Conservation (phyloP, 2,329 filamentous ascomycete species). For the Monilinia laxa region DNA sequence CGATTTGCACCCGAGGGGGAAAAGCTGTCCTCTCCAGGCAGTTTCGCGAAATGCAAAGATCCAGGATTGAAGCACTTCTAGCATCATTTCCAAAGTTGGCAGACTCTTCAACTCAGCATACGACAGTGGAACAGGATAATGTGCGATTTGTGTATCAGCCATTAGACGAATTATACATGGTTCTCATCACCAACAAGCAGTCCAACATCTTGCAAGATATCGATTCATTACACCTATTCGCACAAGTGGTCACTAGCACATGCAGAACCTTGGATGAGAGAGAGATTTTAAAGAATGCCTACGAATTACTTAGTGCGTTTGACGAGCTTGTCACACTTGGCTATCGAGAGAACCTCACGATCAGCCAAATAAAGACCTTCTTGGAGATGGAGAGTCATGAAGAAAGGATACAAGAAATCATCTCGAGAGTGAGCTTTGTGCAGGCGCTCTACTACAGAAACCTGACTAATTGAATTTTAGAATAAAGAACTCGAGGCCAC, state of each 20-base stretch:
- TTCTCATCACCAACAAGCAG: conserved; percentile 98
- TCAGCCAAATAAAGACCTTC: conserved; percentile 98
- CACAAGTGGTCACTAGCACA: conserved; percentile 93
- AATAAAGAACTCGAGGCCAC: conserved; percentile 99
- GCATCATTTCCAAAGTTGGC: conserved; percentile 97
- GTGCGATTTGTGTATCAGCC: conserved; percentile 99
- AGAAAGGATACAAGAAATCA: conserved; percentile 98
- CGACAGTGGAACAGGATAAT: conserved; percentile 97
- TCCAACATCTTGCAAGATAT: conserved; percentile 99
- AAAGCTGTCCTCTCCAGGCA: conserved; percentile 97
- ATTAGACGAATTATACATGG: conserved; percentile 98
- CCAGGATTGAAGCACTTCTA: conserved; percentile 91
- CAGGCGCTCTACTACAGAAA: conserved; percentile 21
- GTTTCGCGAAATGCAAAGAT: conserved; percentile 96
- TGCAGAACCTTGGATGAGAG: conserved; percentile 95
- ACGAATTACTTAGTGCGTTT: conserved; percentile 93
- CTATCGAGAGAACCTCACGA: conserved; percentile 92
- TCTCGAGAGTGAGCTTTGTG: conserved; percentile 66
- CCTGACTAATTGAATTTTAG: conserved; percentile 44
- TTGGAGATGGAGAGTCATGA: conserved; percentile 99
- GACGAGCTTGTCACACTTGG: conserved; percentile 95
- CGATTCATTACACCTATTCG: conserved; percentile 95
- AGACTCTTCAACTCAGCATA: conserved; percentile 94
- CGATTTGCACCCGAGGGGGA: conserved; percentile 96
- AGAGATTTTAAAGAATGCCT: conserved; percentile 92